Conservation (phyloP, 306 rosid genomes). For the Rosa multiflora region DNA sequence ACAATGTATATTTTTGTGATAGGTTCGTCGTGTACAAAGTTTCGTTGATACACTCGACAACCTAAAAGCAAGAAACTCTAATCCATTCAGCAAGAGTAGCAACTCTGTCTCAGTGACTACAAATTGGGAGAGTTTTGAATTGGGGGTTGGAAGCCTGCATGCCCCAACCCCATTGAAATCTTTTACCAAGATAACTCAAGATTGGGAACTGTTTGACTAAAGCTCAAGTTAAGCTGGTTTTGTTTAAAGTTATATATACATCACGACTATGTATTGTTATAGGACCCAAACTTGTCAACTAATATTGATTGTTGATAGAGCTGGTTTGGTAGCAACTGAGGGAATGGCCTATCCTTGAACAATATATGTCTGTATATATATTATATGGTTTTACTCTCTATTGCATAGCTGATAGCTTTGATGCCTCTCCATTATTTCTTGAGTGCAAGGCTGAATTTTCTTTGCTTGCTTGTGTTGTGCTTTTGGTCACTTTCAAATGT, state of each 20-base stretch:
- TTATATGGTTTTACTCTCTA: neutral
- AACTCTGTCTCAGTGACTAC: constrained; percentile 35
- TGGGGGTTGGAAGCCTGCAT: constrained; percentile 43
- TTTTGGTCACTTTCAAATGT: neutral
- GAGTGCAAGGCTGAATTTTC: neutral
- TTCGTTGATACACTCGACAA: constrained; percentile 56
- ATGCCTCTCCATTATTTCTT: neutral
- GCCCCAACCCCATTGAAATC: constrained; percentile 27
- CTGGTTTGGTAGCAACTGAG: constrained; percentile 15
- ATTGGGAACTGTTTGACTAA: constrained; percentile 51
- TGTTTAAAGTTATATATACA: constrained; percentile 12
- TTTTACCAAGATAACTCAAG: constrained; percentile 41
- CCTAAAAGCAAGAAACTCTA: constrained; percentile 48
- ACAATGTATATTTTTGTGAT: constrained; percentile 11
- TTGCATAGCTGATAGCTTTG: neutral
- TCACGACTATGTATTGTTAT: neutral
- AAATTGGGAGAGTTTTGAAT: constrained; percentile 61
- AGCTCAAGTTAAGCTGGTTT: neutral
- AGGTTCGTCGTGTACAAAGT: constrained; percentile 71
- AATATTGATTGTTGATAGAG: constrained; percentile 11
- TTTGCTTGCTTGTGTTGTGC: neutral
- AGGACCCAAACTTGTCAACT: constrained; percentile 8
- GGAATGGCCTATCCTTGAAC: neutral
- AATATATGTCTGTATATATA: neutral
- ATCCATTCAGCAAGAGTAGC: constrained; percentile 28